Conservation (phyloP, 345 rosid genomes). For the Bruguiera parviflora region DNA sequence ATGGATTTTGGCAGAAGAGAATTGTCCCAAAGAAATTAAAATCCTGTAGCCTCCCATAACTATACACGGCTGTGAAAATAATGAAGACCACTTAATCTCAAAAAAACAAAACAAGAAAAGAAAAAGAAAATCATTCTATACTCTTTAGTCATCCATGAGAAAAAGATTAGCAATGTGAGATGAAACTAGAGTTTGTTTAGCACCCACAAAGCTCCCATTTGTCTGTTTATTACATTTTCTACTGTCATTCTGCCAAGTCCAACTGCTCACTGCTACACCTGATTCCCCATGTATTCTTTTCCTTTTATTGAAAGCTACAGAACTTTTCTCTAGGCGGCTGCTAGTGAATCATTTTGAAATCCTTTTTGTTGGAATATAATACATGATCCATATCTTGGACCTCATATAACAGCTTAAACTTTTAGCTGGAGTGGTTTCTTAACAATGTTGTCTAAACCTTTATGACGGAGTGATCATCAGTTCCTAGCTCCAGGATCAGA, state of each 20-base stretch:
- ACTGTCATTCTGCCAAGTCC: neutral
- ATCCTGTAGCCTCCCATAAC: neutral
- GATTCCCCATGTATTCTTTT: slow-evolving; percentile 26
- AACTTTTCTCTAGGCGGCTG: slow-evolving; percentile 4
- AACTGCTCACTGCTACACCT: slow-evolving; percentile 24
- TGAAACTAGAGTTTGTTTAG: no score
- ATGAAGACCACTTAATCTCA: slow-evolving; percentile 17
- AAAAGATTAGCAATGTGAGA: no score
- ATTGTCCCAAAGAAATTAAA: slow-evolving; percentile 14
- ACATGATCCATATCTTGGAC: no score
- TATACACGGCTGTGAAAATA: slow-evolving; percentile 8
- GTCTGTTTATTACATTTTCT: slow-evolving; percentile 7
- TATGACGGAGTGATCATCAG: no score
- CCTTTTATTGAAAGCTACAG: slow-evolving; percentile 18
- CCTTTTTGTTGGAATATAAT: neutral
- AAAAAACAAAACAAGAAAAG: neutral
- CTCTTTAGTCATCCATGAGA: slow-evolving; percentile 12
- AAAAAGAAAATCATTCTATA: neutral
- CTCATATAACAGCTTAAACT: no score
- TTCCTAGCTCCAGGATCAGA: slow-evolving; percentile 4
- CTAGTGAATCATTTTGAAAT: slow-evolving; percentile 1
- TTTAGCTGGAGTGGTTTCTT: no score
- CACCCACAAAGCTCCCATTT: slow-evolving; percentile 22
- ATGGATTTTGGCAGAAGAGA: slow-evolving; percentile 19
- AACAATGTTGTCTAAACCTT: no score